Base-by-base conservation (phyloP, 345 rosid genomes). In the Psidium guajava region DNA sequence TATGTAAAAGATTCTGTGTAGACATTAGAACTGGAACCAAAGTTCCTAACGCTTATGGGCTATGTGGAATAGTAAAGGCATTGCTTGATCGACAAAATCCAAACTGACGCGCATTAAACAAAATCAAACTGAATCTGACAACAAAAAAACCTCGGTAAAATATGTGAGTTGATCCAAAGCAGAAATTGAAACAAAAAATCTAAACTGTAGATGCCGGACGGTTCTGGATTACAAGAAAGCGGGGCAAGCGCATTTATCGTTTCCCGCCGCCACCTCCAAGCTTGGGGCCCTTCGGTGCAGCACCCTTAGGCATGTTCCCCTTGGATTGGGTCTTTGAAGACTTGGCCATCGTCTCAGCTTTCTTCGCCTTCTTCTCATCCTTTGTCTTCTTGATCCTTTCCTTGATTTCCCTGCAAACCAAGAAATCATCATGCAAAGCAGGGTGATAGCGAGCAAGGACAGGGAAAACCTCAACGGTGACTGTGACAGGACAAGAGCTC, bases 361-460 rank as follows among this genome's bases (percentile, higher is more conserved):
- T 86, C 87, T 86, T 86, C 3, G 85, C 87, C 87, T 86, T 86
- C 87, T 86, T 86, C n/a, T 86, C 85, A 74, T 86, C 87, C 83
- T 86, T 86, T 16, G 85, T 83, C 83, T 86, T 86, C 85, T 86
- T 83, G 75, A 83, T 75, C 75, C 87, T 86, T 82, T 86, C 87
- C 85, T 83, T 86, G 32, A 86, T 83, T 83, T 86, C 87, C 64
- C 87, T 86, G 82, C 55, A 6, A 85, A 47, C 53, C 32, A 27
- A 27, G 14, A 50, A 58, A 47, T 36, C 51, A 20, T 57, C 58
- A 74, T 69, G 27, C 73, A 69, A 82, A 86, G 13, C 51, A n/a
- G 36, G 15, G 32, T n/a, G 36, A 14, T 28, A 15, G 54, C 3
- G 2, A 32, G 49, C 36, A 25, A 40, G 42, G 50, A 20, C 59